Percentiles rank a stretch among this genome's conserved stretches.
Evolutionary conservation across 2,329 filamentous ascomycete species (phyloP).

Genomic region (Dactylellina sp.): DNA sequence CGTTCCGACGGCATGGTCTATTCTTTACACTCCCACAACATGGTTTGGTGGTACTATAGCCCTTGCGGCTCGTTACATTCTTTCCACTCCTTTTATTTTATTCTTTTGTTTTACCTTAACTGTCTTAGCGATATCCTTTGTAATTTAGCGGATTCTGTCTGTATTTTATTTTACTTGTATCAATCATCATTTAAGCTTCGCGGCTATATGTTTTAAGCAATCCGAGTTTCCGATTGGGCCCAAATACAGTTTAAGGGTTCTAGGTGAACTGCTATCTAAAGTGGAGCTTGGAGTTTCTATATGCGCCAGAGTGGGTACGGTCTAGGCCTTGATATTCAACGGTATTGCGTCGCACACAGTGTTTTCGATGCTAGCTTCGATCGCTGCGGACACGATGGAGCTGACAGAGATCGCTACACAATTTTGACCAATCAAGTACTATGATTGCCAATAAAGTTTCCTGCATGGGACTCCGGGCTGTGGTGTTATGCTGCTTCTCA

Average conservation of each 20-base stretch:
- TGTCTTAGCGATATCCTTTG: slow-evolving; percentile 48
- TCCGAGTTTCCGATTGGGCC: background rate
- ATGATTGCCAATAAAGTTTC: background rate
- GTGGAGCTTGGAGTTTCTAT: background rate
- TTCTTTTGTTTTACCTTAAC: slow-evolving; percentile 6
- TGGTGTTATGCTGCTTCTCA: background rate
- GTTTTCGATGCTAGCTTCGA: slow-evolving; percentile 38
- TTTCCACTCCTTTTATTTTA: slow-evolving; percentile 16
- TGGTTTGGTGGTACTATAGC: background rate
- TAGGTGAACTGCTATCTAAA: background rate
- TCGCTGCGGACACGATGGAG: slow-evolving; percentile 6
- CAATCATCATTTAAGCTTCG: background rate
- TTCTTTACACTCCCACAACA: slow-evolving; percentile 10
- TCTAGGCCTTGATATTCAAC: slow-evolving; percentile 24
- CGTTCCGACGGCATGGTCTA: slow-evolving; percentile 16
- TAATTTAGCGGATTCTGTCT: slow-evolving; percentile 27
- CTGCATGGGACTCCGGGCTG: slow-evolving; percentile 3
- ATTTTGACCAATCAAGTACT: slow-evolving; percentile 30
- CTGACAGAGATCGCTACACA: slow-evolving; percentile 30
- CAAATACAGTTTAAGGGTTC: too few relatives aligned
- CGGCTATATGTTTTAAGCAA: slow-evolving; percentile 3
- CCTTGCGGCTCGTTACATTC: slow-evolving; percentile 11
- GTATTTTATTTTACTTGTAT: slow-evolving; percentile 25
- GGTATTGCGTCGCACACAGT: slow-evolving; percentile 16
- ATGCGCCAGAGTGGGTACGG: background rate